Conservation (phyloP, 1,139 yeast genomes). For the Tardiomyces depauwii region DNA sequence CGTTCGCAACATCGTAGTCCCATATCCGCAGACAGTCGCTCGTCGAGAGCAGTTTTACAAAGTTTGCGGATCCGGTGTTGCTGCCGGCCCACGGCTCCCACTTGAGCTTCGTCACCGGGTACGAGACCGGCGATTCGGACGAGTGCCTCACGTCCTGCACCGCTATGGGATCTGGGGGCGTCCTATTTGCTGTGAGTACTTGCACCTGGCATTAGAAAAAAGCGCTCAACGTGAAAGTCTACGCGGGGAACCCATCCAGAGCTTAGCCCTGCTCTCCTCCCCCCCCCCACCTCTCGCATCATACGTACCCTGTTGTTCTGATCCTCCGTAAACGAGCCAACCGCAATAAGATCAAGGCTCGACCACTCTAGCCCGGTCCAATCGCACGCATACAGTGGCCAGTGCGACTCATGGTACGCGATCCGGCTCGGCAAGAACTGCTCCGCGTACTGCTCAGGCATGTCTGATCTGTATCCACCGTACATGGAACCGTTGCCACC, state of each 20-base stretch:
- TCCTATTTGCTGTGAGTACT: not conserved
- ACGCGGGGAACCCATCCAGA: no score
- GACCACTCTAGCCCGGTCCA: conserved; percentile 41
- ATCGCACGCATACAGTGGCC: conserved; percentile 57
- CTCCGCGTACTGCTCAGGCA: not conserved
- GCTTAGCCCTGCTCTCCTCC: no score
- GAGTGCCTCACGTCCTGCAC: conserved; percentile 32
- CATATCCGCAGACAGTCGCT: conserved; percentile 64
- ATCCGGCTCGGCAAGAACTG: conserved; percentile 6
- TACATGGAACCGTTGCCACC: no score
- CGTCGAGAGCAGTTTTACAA: conserved; percentile 47
- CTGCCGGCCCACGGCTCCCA: conserved; percentile 49
- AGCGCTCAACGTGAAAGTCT: no score
- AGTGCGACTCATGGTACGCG: conserved; percentile 40
- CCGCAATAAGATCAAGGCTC: conserved; percentile 43
- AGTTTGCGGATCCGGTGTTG: conserved; percentile 3
- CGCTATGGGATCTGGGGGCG: conserved; percentile 2
- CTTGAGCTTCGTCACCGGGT: conserved; percentile 57
- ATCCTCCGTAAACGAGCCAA: conserved; percentile 65
- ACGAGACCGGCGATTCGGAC: conserved; percentile 45
- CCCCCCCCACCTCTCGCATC: no score
- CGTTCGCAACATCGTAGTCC: conserved; percentile 33
- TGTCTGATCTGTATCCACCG: not conserved
- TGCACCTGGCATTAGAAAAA: conserved; percentile 5
- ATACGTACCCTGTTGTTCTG: conserved; percentile 35